Conservation (phyloP, 208 protist species). For the Acanthamoeba castellanii region DNA sequence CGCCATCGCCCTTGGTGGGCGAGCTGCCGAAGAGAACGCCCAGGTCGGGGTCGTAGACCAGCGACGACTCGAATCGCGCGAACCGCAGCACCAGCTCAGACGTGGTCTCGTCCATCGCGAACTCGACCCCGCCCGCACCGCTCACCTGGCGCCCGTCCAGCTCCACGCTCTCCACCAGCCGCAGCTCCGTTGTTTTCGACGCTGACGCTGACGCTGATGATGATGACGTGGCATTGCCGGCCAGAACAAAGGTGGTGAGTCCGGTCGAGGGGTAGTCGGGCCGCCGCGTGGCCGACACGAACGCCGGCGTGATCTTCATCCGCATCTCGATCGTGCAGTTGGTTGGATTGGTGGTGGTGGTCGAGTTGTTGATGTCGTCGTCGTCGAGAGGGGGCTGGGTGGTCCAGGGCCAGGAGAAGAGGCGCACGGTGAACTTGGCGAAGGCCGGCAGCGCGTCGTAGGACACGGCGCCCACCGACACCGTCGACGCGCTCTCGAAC, state of each 20-base stretch:
- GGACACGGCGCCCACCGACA: not conserved
- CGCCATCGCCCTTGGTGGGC: too few species aligned
- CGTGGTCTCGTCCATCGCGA: not conserved
- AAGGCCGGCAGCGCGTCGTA: not conserved
- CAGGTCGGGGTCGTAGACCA: not conserved
- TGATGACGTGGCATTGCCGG: too few species aligned
- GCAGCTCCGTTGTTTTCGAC: too few species aligned
- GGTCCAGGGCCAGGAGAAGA: not conserved
- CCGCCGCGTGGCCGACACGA: not conserved
- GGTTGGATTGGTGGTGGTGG: too few species aligned
- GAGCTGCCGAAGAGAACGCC: too few species aligned
- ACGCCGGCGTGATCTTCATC: not conserved
- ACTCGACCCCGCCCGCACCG: not conserved
- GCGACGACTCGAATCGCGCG: not conserved
- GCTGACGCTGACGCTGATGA: too few species aligned
- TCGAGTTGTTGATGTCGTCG: too few species aligned
- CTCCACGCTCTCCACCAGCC: not conserved
- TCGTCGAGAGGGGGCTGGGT: too few species aligned
- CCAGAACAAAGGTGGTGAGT: not conserved
- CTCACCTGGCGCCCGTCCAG: not conserved
- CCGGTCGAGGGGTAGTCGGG: too few species aligned
- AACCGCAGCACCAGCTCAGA: not conserved
- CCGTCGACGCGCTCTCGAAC: not conserved
- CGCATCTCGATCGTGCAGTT: not conserved
- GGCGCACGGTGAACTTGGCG: not conserved